Conservation (phyloP, 1,139 yeast genomes). For the Meyerozyma carpophila region DNA sequence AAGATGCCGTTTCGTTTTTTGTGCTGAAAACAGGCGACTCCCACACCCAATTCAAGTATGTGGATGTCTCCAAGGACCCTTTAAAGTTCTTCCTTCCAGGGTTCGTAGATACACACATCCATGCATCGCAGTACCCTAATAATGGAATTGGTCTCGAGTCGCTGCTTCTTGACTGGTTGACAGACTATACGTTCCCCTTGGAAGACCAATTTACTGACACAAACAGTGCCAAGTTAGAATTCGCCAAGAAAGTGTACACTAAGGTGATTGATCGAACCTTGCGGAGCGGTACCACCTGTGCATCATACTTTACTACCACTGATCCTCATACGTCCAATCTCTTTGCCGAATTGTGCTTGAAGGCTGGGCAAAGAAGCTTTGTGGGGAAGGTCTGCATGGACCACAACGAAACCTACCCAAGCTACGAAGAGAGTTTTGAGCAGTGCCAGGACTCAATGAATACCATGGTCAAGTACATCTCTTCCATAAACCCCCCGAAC, state of each 20-base stretch:
- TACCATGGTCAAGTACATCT: conserved; percentile 53
- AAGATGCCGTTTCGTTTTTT: not conserved
- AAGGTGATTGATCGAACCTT: conserved; percentile 66
- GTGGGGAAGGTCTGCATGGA: conserved; percentile 96
- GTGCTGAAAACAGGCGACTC: conserved; percentile 1
- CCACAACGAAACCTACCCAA: conserved; percentile 56
- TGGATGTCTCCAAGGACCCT: conserved; percentile 25
- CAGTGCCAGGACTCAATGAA: conserved; percentile 56
- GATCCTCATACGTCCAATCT: conserved; percentile 70
- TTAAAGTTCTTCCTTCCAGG: conserved; percentile 79
- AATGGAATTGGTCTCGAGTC: conserved; percentile 83
- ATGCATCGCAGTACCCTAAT: conserved; percentile 96
- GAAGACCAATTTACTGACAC: conserved; percentile 45
- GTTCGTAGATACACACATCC: conserved; percentile 91
- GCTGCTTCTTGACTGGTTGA: conserved; percentile 85
- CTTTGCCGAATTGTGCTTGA: conserved; percentile 66
- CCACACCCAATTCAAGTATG: conserved; percentile 15
- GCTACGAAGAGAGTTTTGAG: conserved; percentile 57
- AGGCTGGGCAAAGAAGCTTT: conserved; percentile 77
- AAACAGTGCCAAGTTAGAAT: conserved; percentile 36
- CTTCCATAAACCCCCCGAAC: conserved; percentile 43
- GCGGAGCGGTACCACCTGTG: conserved; percentile 82
- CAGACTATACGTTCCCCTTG: conserved; percentile 80
- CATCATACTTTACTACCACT: conserved; percentile 85
- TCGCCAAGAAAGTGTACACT: conserved; percentile 58